Evolutionary conservation across 2,329 filamentous ascomycete species (phyloP).

Genomic region (Atkinsonella hypoxylon): DNA sequence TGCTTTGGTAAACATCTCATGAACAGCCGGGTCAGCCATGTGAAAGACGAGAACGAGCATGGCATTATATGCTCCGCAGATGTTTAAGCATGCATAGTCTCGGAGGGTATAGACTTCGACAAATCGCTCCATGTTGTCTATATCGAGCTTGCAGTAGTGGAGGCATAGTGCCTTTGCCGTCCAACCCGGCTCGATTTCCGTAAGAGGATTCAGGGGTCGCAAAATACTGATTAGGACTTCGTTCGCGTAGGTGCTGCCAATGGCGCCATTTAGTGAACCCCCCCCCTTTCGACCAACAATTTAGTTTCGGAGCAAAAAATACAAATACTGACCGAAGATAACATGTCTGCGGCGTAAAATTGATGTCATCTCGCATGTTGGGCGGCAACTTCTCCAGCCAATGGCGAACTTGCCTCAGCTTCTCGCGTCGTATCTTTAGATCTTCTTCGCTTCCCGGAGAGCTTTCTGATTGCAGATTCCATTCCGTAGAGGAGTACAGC

Average conservation of each 20-base stretch:
- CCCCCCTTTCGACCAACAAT: neutral
- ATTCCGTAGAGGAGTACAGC: constrained; percentile 9
- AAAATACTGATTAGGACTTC: constrained; percentile 9
- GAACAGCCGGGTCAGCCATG: constrained; percentile 4
- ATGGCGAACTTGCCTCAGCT: constrained; percentile 1
- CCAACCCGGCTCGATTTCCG: constrained; percentile 6
- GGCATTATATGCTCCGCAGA: constrained; percentile 9
- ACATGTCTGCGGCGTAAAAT: constrained; percentile 9
- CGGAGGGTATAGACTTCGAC: constrained; percentile 4
- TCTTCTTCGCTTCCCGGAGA: constrained; percentile 5
- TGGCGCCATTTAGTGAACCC: neutral
- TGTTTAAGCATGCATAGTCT: constrained; percentile 9
- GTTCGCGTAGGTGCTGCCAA: constrained; percentile 6
- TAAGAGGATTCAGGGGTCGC: constrained; percentile 2
- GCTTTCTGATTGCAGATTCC: constrained; percentile 2
- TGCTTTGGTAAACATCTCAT: constrained; percentile 7
- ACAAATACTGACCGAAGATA: constrained; percentile 7
- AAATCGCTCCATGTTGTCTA: constrained; percentile 6
- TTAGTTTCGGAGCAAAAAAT: too few relatives aligned
- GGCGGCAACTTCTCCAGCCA: constrained; percentile 7
- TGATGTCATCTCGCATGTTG: constrained; percentile 8
- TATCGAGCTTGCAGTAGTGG: constrained; percentile 6
- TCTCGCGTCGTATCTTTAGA: constrained; percentile 1
- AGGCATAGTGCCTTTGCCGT: constrained; percentile 6
- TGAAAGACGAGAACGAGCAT: constrained; percentile 7